Base-by-base conservation (phyloP, 106 monocot species). In the Apostasia ramifera region DNA sequence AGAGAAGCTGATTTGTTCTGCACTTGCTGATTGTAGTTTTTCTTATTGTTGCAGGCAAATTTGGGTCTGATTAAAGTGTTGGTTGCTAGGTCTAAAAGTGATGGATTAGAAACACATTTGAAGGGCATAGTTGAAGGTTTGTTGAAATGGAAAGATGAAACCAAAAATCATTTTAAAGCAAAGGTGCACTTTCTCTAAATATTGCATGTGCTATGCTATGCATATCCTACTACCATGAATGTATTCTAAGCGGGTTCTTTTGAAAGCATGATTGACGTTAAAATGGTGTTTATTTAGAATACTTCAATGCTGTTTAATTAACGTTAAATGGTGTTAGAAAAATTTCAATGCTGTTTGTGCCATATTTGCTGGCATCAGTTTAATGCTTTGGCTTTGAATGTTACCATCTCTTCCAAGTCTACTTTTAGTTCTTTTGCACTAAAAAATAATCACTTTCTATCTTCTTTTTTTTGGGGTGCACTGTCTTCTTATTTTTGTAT, bases 11-110 rank as follows among this genome's bases (percentile, higher is more conserved):
- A 52, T 4, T 6, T 52, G 10, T 52, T 52, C 52, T 52, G 4
- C 52, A 6, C 52, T 52, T 51, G 48, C 37, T 14, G 51, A 50
- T 48, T 38, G 0, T 57, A 48, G 38, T 58, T 77, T 12, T 5
- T n/a, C 43, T 71, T 41, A 42, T 43, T 66, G 13, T 44, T 71
- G 52, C 71, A 95, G 92, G 97, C 97, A 8, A 97, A 84, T 87
- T 74, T 97, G 73, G 97, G 97, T 73, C 77, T 92, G 52, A 68
- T 97, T 49, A 97, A 97, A 66, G 97, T 92, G 55, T 70, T 97
- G 62, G 89, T 97, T 2, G 97, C 89, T 6, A 97, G 87, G 75
- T 92, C 97, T 44, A 82, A 90, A 69, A 72, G 63, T 8, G 89
- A 92, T 48, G 74, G 82, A 5, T 67, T 97, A 79, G 78, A 97